Evolutionary conservation across 2,329 filamentous ascomycete genomes (phyloP), one percentile per base, ranked within the genome.

Genomic region (Aspergillus phoenicis): DNA sequence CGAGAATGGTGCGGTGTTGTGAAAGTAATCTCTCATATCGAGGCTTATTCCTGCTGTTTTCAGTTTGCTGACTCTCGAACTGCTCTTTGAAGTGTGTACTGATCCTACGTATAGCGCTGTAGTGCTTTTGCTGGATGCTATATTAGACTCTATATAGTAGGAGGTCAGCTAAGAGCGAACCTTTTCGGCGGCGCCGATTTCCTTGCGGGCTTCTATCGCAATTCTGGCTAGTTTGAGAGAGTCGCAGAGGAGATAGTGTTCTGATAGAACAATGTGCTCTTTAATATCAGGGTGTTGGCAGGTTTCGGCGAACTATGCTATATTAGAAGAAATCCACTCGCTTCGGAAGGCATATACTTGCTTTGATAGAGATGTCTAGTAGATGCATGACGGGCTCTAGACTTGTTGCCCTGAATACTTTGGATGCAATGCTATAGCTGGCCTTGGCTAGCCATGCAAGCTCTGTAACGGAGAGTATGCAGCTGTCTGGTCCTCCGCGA

Each of bases 371-470:
- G 24, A 74, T 70, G 7, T 73, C 64, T 4, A 85, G 66, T 24
- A 96, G 81, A 3, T 84, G 80, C 3, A 88, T 71, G 0, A 89
- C 79, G 52, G 82, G 75, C 5, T 74, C 71, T 1, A 87, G 80
- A 24, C 83, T 73, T 81, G 89, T 88, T 0, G 84, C 79, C 1
- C 82, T 81, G 65, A 82, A 83, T 60, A 88, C 81, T 62, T 87
- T 86, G 4, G 94, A 75, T 0, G 87, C 88, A 6, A 93, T 74
- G 66, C 95, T 96, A 78, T 96, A 96, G 1, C 89, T 84, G 64
- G 91, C 94, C 64, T 88, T 88, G 39, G 88, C 89, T 72, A 96
- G 93, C 92, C 92, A 96, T 66, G 93, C 84, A 3, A 96, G 80
- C 68, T 97, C 92, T 3, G 81, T 73, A 0, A 82, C 60, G 0